Percentiles rank a stretch among this genome's conserved stretches.
Evolutionary conservation across 139 green algal genomes (phyloP).

Genomic region (Volvox africanus): DNA sequence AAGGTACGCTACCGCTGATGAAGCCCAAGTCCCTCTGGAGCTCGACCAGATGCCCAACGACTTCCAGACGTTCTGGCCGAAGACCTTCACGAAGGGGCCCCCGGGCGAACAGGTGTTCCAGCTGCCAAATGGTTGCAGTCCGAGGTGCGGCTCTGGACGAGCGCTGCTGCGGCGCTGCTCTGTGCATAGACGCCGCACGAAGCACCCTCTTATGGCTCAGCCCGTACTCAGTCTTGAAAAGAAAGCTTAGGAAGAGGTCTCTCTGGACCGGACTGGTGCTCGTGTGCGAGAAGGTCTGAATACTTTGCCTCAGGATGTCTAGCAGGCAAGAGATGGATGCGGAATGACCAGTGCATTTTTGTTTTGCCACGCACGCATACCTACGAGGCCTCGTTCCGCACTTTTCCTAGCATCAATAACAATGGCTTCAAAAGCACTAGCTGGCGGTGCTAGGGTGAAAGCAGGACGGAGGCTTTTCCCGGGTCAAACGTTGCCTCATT

Average conservation of each 20-base stretch:
- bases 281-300: too few species aligned
- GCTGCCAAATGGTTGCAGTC: conserved; percentile 32
- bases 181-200: too few species aligned
- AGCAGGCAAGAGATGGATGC: too few species aligned
- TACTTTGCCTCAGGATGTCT: too few species aligned
- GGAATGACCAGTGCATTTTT: too few species aligned
- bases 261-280: too few species aligned
- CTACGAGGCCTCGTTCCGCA: too few species aligned
- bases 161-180: too few species aligned
- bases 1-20: conserved; percentile 41
- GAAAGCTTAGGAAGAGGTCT: too few species aligned
- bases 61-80: conserved; percentile 33
- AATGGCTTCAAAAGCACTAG: neutral
- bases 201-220: too few species aligned
- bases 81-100: conserved; percentile 3
- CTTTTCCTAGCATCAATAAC: neutral
- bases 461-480: neutral
- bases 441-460: neutral
- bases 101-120: conserved; percentile 10
- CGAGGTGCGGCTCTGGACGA: neutral
- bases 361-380: too few species aligned
- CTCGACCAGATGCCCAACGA: conserved; percentile 58
- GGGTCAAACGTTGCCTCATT: neutral
- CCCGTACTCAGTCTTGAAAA: too few species aligned
- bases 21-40: conserved; percentile 46